Conservation (phyloP, 495 filamentous ascomycete species). For the Pyrenula aspistea region DNA sequence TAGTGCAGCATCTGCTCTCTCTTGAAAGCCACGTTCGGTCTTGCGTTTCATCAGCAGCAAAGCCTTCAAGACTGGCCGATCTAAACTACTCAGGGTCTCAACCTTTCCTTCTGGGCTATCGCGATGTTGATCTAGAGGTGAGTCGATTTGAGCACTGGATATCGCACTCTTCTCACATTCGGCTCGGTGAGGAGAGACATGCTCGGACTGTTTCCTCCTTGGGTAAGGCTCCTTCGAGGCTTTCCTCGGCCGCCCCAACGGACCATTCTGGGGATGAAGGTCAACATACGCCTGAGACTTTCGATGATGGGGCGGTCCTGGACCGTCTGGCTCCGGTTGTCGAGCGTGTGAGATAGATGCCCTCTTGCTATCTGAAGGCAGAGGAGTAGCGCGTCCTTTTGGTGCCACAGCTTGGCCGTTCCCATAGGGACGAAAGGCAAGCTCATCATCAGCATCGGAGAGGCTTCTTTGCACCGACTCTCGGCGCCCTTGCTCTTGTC, state of each 20-base stretch:
- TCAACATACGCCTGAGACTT: background rate
- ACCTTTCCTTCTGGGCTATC: background rate
- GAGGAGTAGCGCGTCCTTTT: background rate
- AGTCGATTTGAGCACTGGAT: background rate
- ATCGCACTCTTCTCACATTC: background rate
- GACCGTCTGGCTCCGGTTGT: background rate
- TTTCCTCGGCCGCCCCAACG: background rate
- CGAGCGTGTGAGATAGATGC: background rate
- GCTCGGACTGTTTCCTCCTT: background rate
- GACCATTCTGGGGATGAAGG: background rate
- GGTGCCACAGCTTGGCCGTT: background rate
- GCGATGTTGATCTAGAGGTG: background rate
- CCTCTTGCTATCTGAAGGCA: background rate
- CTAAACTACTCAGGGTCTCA: background rate
- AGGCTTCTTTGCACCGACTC: slow-evolving; percentile 7
- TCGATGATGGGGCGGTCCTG: background rate
- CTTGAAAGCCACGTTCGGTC: background rate
- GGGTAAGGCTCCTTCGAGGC: background rate
- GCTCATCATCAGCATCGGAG: background rate
- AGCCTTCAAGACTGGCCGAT: background rate
- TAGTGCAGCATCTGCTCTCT: background rate
- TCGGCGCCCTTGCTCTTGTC: background rate
- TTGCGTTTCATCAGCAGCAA: background rate
- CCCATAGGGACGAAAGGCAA: background rate
- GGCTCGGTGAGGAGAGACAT: background rate